Conservation (phyloP, 768 basidiomycete species). For the Tubosaeta sp. region DNA sequence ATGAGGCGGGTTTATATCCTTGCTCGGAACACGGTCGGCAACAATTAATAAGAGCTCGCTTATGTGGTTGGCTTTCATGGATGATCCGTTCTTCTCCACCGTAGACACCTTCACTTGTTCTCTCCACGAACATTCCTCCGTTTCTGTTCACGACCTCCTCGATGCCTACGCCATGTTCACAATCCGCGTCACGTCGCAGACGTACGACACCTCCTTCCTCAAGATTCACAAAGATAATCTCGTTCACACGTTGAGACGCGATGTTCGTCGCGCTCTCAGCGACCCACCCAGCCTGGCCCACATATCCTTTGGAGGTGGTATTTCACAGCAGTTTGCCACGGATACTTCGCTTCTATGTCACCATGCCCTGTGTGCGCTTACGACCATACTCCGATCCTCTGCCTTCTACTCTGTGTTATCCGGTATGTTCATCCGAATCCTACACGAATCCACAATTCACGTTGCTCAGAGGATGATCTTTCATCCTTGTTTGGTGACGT, state of each 20-base stretch:
- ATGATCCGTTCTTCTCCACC: conserved; percentile 38
- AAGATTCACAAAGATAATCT: conserved; percentile 32
- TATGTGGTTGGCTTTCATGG: not conserved
- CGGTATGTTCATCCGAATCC: conserved; percentile 36
- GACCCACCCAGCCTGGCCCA: conserved; percentile 23
- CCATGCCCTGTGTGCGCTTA: conserved; percentile 47
- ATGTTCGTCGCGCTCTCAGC: conserved; percentile 46
- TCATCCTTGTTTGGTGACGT: conserved; percentile 41
- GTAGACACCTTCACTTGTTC: conserved; percentile 47
- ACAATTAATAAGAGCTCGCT: not conserved
- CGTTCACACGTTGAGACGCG: conserved; percentile 44
- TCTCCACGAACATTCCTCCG: conserved; percentile 32
- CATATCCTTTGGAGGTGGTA: not conserved
- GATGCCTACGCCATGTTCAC: conserved; percentile 59
- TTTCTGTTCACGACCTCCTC: conserved; percentile 51
- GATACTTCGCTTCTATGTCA: conserved; percentile 48
- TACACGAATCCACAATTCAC: not conserved
- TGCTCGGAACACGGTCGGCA: no score
- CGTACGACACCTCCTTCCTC: conserved; percentile 20
- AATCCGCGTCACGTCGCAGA: conserved; percentile 34
- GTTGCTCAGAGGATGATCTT: conserved; percentile 40
- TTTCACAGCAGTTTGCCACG: conserved; percentile 37
- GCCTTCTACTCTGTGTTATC: conserved; percentile 43
- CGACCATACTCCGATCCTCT: conserved; percentile 48
- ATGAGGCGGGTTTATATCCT: not conserved